These are phyloP conservation scores for Podosphaera aphanis DNA, from an alignment of 2,329 filamentous ascomycete genomes.

Conservation along the genomic window DNA sequence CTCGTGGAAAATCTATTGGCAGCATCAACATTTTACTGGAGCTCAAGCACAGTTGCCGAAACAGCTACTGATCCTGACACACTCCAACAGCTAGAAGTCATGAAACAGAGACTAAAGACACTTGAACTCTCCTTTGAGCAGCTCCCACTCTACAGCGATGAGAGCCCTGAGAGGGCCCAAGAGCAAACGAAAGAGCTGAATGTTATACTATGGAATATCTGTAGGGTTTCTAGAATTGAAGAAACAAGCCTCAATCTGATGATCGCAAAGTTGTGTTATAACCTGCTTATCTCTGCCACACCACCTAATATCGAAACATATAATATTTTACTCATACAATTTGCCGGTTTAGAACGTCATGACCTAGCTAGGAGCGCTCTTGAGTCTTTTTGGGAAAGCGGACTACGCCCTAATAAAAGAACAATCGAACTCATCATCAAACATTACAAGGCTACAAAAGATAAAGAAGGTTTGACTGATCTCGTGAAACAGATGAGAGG, in stretches of 20 bases:
- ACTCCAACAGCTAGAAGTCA: not conserved
- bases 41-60: not conserved
- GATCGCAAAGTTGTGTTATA: conserved; percentile 28
- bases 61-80: not conserved
- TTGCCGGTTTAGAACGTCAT: conserved; percentile 27
- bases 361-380: conserved; percentile 29
- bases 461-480: conserved; percentile 9
- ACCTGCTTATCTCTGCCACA: conserved; percentile 36
- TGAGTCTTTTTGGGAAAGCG: conserved; percentile 22
- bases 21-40: not conserved
- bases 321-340: conserved; percentile 46
- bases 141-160: conserved; percentile 9
- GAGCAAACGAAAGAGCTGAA: conserved; percentile 9
- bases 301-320: conserved; percentile 46
- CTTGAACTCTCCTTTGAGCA: not conserved
- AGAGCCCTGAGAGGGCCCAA: conserved; percentile 2
- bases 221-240: conserved; percentile 3
- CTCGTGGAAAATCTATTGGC: not conserved
- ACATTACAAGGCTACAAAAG: conserved; percentile 10
- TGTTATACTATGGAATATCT: conserved; percentile 7
- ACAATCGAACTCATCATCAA: conserved; percentile 13
- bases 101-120: not conserved
- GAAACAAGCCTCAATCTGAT: conserved; percentile 9
- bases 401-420: conserved; percentile 9
- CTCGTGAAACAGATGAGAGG: conserved; percentile 13